Evolutionary conservation across 768 basidiomycete genomes (phyloP), one percentile per base, ranked within the genome.

Genomic region (Porphyrellus cyaneotinctus): DNA sequence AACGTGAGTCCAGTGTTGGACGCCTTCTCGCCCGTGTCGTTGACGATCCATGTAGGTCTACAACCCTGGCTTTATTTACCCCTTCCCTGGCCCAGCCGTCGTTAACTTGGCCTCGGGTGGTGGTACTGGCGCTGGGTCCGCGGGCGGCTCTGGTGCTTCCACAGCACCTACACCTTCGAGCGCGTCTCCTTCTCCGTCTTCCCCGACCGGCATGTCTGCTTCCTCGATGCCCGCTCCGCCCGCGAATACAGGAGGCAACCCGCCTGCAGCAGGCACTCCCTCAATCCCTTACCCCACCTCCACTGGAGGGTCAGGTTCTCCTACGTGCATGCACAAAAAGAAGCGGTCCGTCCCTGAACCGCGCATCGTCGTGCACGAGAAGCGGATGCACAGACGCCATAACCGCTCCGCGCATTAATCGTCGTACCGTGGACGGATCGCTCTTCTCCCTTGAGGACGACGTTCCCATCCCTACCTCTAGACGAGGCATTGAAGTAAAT

Each of bases 51-150:
- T 2, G 2, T 26, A 68, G 62, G 57, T 72, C 43, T 69, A 63
- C 54, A 72, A 63, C 56, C 60, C 64, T 1, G 57, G 56, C 0
- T 39, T 60, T 17, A 46, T 8, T 12, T 84, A 84, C 60, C 56
- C 51, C 12, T 82, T 81, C 72, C 82, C 82, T 14, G 81, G 82
- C 3, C 81, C 79, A 6, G 32, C 68, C 3, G 61, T 82, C 28
- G 78, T 76, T 13, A 44, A 66, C 8, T 73, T 81, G 26, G 28
- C 14, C 3, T n/a, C 52, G 18, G 49, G 53, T 24, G 37, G 53
- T 24, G 37, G 61, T 2, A 49, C 57, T n/a, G 26, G 54, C 15
- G 20, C 46, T 24, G 58, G 50, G 9, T 53, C 58, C 13, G 38
- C 52, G 15, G 14, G 24, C 47, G 47, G 47, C 9, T 44, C 57